Evolutionary conservation across 306 rosid genomes (phyloP).

Genomic region (Citrullus amarus): DNA sequence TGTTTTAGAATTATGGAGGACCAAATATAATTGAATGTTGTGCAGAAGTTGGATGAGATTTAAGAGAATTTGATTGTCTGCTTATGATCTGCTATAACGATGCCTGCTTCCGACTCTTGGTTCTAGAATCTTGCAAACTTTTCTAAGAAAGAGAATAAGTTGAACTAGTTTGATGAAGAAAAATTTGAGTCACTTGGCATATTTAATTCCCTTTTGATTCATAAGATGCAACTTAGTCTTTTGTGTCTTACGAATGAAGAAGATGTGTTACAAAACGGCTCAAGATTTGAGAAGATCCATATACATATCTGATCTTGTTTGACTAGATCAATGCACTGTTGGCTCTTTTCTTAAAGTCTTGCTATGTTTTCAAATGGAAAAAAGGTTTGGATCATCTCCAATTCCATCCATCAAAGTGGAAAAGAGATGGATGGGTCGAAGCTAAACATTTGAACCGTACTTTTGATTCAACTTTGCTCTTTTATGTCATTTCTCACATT

Average conservation of each 20-base stretch:
- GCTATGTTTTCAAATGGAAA: background rate
- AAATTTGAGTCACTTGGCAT: background rate
- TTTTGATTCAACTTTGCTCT: background rate
- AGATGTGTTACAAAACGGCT: background rate
- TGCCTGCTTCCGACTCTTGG: background rate
- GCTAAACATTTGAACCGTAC: background rate
- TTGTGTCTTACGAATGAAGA: background rate
- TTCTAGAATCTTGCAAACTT: background rate
- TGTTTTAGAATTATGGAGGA: background rate
- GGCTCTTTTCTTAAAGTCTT: background rate
- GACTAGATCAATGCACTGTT: background rate
- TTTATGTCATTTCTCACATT: background rate
- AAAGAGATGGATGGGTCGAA: background rate
- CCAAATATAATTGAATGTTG: background rate
- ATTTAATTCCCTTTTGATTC: background rate
- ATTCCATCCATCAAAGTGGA: background rate
- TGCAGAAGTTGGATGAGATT: background rate
- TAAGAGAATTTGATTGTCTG: background rate
- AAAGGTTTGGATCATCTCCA: background rate
- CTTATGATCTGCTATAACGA: background rate
- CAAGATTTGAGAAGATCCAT: background rate
- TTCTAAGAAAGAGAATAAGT: background rate
- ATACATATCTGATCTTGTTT: background rate
- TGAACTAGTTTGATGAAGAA: background rate
- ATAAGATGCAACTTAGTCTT: background rate